Evolutionary conservation across 1,284 basidiomycete genomes (phyloP), one percentile per base, ranked within the genome.

Genomic region (Nidula niveotomentosa): DNA sequence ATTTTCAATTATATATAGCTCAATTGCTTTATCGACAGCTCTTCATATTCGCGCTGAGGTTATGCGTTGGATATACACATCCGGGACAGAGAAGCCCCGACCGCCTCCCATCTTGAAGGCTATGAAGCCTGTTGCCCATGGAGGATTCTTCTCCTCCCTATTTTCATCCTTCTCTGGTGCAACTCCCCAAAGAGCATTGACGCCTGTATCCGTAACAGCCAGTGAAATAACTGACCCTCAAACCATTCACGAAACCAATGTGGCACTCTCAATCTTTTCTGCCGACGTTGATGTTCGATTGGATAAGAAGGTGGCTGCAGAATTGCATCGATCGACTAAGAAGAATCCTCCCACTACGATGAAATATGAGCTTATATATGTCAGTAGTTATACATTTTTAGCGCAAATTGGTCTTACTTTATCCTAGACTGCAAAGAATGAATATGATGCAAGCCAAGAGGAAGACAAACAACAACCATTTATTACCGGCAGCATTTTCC

Each of bases 311-410:
- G 84, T 95, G 59, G 80, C 83, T 0, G 69, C 79, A 1, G 96
- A 98, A 69, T 79, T 99, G 36, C 84, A 94, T 62, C 81, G 96
- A 50, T 93, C 94, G 8, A 99, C 96, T 0, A 98, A 98, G 81
- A 99, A 99, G 78, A 88, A 92, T 44, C 91, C 94, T 0, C 97
- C 97, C 0, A 76, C 75, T 7, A 82, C 77, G 53, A 85, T 96
- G 65, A 86, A 83, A 49, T 90, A 93, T 54, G 87, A 92, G 61
- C 76, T 99, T 17, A 94, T 99, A 45, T 98, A 93, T 75, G 90
- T 91, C 53, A 55, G 85, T 74, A 8, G 12, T 51, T 18, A 34
- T 43, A 35, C 18, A 4, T 8, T 12, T n/a, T 9, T 53, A 13
- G 46, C 8, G 23, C 5, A 39, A n/a, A 12, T 17, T 53, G 15